Base-by-base conservation (phyloP, 495 filamentous ascomycete species). In the Cryomyces antarcticus region DNA sequence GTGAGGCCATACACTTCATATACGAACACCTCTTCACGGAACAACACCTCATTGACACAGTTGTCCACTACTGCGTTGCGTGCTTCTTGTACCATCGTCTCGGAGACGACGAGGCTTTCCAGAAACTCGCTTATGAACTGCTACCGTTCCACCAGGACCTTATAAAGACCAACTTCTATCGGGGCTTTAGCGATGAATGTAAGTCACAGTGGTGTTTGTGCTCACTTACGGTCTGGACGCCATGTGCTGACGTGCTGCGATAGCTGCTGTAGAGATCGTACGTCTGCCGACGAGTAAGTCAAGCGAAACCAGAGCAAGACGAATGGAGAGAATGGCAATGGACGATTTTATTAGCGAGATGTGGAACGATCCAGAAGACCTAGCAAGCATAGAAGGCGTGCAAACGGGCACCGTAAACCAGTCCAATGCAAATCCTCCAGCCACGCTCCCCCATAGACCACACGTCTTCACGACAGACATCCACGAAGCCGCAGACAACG, bases 21-120 rank as follows among this genome's bases (percentile, higher is more conserved):
- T 62, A 59, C 45, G 35, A 40, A 42, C 42, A 59, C 28, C 46
- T 55, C 5, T 24, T 17, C 7, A 31, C 45, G 11, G 41, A 55
- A 6, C 39, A 52, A 30, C 17, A 34, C 2, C 38, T 62, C 4
- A 39, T 57, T 7, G 50, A 60, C 12, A 45, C 49, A 0, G 49
- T 62, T 9, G 28, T 57, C 27, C 47, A 56, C 34, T 62, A 58
- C 47, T 62, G 57, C 41, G 45, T 59, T 28, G 41, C 40, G n/a
- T 46, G 42, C 13, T 62, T 62, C 46, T 24, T 38, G 7, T 35
- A 51, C 11, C 57, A 59, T 37, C 17, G 41, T 3, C 46, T 62
- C 28, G 55, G 40, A 13, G 17, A 46, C 6, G 41, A 58, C 31
- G 24, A 29, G 6, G 43, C 45, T 0, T 60, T 62, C 49, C 31